Conservation (phyloP, 345 rosid species). For the Gynandropsis gynandra region DNA sequence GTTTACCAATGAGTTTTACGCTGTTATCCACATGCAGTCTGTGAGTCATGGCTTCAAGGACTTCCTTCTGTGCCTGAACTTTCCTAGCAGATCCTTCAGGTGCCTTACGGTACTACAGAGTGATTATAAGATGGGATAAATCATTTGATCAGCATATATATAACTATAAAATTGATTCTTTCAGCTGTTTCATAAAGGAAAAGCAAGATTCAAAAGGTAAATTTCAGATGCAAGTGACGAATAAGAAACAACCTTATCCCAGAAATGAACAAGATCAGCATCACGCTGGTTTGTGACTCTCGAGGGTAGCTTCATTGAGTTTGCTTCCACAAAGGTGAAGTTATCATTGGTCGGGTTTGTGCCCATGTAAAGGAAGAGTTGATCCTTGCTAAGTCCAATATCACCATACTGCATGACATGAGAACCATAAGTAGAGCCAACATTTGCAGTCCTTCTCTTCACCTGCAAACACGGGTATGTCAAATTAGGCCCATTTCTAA, state of each 20-base stretch:
- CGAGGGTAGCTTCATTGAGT: slow-evolving; percentile 50
- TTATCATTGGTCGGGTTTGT: slow-evolving; percentile 94
- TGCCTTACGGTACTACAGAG: slow-evolving; percentile 74
- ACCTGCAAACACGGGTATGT: no score
- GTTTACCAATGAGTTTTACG: slow-evolving; percentile 66
- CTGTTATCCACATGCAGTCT: slow-evolving; percentile 82
- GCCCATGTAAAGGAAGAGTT: slow-evolving; percentile 66
- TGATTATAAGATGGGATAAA: slow-evolving; percentile 9
- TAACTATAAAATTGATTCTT: neutral
- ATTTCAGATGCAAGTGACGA: slow-evolving; percentile 1
- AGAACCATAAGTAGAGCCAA: slow-evolving; percentile 53
- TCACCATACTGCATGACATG: slow-evolving; percentile 98
- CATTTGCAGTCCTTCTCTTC: slow-evolving; percentile 57
- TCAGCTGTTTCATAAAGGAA: no score
- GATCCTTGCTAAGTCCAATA: slow-evolving; percentile 41
- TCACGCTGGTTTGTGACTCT: slow-evolving; percentile 91
- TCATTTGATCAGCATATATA: neutral
- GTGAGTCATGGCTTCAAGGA: slow-evolving; percentile 88
- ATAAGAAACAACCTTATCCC: slow-evolving; percentile 66
- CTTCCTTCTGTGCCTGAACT: slow-evolving; percentile 65
- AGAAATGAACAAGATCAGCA: slow-evolving; percentile 93
- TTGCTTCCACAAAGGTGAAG: slow-evolving; percentile 55
- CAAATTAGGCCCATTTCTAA: no score
- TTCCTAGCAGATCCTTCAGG: slow-evolving; percentile 80
- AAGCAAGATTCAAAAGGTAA: neutral